Base-by-base conservation (phyloP, 345 rosid genomes). In the Gossypium turneri region DNA sequence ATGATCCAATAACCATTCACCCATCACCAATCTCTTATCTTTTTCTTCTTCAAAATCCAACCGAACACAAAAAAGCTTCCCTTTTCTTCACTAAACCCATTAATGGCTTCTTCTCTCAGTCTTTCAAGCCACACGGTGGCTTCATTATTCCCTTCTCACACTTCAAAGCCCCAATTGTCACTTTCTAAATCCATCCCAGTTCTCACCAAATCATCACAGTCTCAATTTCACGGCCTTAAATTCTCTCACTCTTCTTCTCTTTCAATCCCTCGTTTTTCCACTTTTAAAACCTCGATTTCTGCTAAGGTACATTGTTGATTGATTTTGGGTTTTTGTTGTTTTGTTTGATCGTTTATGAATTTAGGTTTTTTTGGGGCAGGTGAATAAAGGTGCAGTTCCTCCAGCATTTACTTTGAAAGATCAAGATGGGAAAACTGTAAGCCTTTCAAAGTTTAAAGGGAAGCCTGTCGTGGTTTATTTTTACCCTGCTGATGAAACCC, bases 401-500 rank as follows among this genome's bases (percentile, higher is more conserved):
- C 95, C 98, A 17, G n/a, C 88, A 22, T 92, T 94, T 87, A 86
- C 94, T 34, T 81, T 92, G 85, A 92, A 88, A 79, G 94, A 94
- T 83, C 98, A 94, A 75, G 93, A 92, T 4, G 97, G 97, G n/a
- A 94, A 76, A 82, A 79, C 57, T 8, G 92, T 94, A 71, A 90
- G 80, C 82, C 90, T 94, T 19, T 79, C 88, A 47, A 84, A 89
- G 78, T 91, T 87, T 73, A 92, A 92, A 86, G 98, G 97, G 76
- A 94, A 92, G 92, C 98, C 98, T 50, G 93, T 91, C 67, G 90
- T 92, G 62, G 79, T 92, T 74, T 94, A 94, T 73, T 94, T 94
- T 84, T 92, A 94, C 86, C 97, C 98, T 67, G 98, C 97, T 41
- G 98, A 94, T 84, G 98, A 94, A 77, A 77, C 89, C 47, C 98